These are phyloP conservation scores for Leucocoprinus birnbaumii DNA, from an alignment of 768 basidiomycete species.

Conservation along the genomic window DNA sequence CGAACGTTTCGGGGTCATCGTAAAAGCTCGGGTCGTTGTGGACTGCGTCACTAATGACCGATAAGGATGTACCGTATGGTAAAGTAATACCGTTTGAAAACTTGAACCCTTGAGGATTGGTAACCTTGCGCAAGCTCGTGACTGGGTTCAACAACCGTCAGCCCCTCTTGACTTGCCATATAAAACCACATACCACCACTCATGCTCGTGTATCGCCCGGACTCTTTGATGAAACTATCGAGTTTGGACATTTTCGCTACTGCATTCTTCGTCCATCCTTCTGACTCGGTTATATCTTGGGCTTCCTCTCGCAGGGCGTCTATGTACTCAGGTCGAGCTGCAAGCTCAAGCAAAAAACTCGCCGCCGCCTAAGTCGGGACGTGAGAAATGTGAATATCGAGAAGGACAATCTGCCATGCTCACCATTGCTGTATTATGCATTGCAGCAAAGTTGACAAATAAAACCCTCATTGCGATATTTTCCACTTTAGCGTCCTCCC, in stretches of 20 bases:
- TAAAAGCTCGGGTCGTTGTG: slow-evolving; percentile 25
- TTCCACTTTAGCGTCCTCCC: slow-evolving; percentile 19
- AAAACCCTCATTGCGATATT: slow-evolving; percentile 27
- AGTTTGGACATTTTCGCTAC: slow-evolving; percentile 37
- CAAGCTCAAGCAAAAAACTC: slow-evolving; percentile 20
- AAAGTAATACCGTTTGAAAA: slow-evolving; percentile 41
- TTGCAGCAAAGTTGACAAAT: slow-evolving; percentile 19
- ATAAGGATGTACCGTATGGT: slow-evolving; percentile 26
- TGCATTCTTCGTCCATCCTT: slow-evolving; percentile 31
- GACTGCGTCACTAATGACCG: slow-evolving; percentile 17
- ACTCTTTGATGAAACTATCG: slow-evolving; percentile 51
- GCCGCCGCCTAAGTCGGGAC: slow-evolving; percentile 25
- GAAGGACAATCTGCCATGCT: slow-evolving; percentile 6
- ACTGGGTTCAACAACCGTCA: slow-evolving; percentile 17
- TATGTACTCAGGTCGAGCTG: slow-evolving; percentile 27
- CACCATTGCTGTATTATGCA: slow-evolving; percentile 36
- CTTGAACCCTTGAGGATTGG: slow-evolving; percentile 31
- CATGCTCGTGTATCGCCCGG: slow-evolving; percentile 32
- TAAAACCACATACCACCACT: slow-evolving; percentile 5
- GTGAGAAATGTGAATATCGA: no score
- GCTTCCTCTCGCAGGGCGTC: slow-evolving; percentile 38
- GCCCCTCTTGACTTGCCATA: neutral
- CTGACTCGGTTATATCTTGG: slow-evolving; percentile 21
- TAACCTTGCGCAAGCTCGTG: slow-evolving; percentile 26
- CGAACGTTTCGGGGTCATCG: slow-evolving; percentile 32